Base-by-base conservation (phyloP, 768 basidiomycete genomes). In the Suillus fuscotomentosus region DNA sequence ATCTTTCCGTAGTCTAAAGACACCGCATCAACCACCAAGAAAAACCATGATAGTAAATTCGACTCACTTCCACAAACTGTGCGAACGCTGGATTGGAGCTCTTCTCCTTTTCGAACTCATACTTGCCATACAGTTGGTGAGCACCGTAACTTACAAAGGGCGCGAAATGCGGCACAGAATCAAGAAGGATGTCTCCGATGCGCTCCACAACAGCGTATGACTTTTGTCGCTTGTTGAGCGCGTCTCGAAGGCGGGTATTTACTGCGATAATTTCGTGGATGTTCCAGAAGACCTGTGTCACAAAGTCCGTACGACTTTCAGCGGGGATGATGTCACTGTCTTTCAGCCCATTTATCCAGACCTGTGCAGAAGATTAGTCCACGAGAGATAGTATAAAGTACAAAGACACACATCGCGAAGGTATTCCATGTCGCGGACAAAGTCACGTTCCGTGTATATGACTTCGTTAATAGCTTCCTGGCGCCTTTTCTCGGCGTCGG, bases 381-480 rank as follows among this genome's bases (percentile, higher is more conserved):
- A 56, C 11, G 17, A 47, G 41, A 24, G 59, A 27, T 31, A 39
- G 31, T 63, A 57, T 55, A 43, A 53, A 51, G 39, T 63, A 60
- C 24, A 7, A 47, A 45, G 14, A 71, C 92, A 70, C 71, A 97
- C 92, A 73, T 99, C 97, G 67, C 96, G 90, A 55, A 99, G 84
- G 73, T 99, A 99, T 77, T 99, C 97, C 87, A 99, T 87, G 77
- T 98, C 97, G 63, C 94, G 86, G 53, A 99, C 96, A 76, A 99
- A 99, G 79, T 99, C 97, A 34, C 96, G 86, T 74, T 99, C 97
- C 9, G 97, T 99, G 67, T 87, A 87, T 63, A 87, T 89, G 42
- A 97, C 94, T 79, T 99, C 97, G 73, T 99, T 98, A 80, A 99
- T 99, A 24, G 94, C 94, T 76, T 99, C 97, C 75, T 99, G 97